Evolutionary conservation across 495 filamentous ascomycete genomes (phyloP), one percentile per base, ranked within the genome.

Genomic region (Schizothecium vesticola): DNA sequence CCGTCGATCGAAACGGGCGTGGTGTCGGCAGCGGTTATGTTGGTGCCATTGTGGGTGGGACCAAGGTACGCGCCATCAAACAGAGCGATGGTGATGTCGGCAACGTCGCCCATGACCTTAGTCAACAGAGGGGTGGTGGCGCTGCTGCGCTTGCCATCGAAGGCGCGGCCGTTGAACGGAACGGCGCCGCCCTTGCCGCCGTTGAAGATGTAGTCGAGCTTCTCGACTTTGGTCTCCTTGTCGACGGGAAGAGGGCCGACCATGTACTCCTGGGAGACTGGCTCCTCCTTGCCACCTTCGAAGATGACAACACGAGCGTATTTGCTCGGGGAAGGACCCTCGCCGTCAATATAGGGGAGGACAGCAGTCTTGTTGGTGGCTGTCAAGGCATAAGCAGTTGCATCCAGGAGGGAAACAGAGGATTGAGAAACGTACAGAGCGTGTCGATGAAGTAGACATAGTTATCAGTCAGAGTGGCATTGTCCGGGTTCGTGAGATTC

Each of bases 291-390:
- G 56, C 80, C 78, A n/a, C 80, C 76, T 67, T 80, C 74, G 24
- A 77, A 75, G 26, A 87, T 74, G 36, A 81, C 76, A 11, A 77
- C 84, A 55, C 81, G 81, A 57, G 86, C 85, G 70, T 81, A 87
- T 56, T 81, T 73, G 7, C 70, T 68, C 4, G 84, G 85, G n/a
- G 73, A 70, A 3, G 69, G 36, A 0, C 69, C 79, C 36, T 70
- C 66, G 36, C 78, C 77, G 64, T 85, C 77, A 10, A 87, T 70
- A 71, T 83, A 88, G 1, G 75, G 66, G 9, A 85, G 70, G 23
- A 78, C 79, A 67, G 80, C 80, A 1, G 84, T 81, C 71, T 87
- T 88, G 73, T 87, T 87, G 21, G 84, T 81, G 24, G 74, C 68
- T 70, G 36, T 33, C 56, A 1, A 51, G 4, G 29, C 19, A 26